These are phyloP conservation scores for Arxiozyma heterogenica DNA, from an alignment of 1,139 yeast genomes.

Conservation along the genomic window DNA sequence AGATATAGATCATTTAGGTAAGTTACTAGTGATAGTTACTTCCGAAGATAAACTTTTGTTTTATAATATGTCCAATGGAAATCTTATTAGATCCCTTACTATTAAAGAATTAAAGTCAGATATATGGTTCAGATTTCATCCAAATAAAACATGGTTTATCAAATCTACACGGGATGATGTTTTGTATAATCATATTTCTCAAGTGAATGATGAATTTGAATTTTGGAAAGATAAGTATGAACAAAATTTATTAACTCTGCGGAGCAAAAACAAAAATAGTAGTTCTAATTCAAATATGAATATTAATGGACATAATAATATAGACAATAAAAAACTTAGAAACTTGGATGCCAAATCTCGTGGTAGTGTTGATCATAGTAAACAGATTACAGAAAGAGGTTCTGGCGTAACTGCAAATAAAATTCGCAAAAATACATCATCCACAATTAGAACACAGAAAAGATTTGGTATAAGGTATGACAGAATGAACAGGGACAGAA, in stretches of 20 bases:
- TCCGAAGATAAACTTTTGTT: conserved; percentile 37
- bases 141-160: conserved; percentile 20
- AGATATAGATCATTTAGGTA: conserved; percentile 40
- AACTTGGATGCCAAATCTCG: not conserved
- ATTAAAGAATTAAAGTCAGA: conserved; percentile 9
- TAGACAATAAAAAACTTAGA: not conserved
- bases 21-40: conserved; percentile 38
- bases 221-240: conserved; percentile 13
- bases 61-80: conserved; percentile 33
- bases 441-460: not conserved
- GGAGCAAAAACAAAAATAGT: not conserved
- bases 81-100: conserved; percentile 9
- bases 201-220: conserved; percentile 9
- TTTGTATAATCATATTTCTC: conserved; percentile 10
- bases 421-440: not conserved
- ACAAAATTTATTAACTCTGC: not conserved
- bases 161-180: conserved; percentile 17
- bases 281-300: not conserved
- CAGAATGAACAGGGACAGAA: not conserved
- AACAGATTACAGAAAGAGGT: not conserved
- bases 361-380: not conserved
- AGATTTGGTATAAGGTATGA: not conserved
- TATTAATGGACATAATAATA: not conserved
- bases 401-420: not conserved
- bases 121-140: conserved; percentile 18